Conservation (phyloP, 352 stramenopile species). For the Pythium volutum region DNA sequence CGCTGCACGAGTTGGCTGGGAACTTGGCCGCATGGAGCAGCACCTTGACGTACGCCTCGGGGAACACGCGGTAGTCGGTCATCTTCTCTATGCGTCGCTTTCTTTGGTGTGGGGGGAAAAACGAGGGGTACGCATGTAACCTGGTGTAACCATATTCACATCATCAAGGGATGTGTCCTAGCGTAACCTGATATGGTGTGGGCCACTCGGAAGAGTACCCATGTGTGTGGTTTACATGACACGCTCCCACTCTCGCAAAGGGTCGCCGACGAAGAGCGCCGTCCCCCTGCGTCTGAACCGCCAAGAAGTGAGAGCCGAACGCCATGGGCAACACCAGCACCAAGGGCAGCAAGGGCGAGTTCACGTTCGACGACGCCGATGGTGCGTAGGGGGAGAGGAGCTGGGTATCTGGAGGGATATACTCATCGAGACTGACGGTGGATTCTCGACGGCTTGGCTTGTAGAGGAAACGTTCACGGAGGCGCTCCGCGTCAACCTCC, state of each 20-base stretch:
- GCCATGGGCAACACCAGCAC: conserved; percentile 45
- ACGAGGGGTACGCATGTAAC: not conserved
- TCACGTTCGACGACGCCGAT: conserved; percentile 73
- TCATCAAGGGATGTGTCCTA: not conserved
- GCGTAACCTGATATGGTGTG: conserved; percentile 2
- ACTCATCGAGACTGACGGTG: not conserved
- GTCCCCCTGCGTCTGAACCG: too few species aligned
- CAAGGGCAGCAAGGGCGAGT: conserved; percentile 79
- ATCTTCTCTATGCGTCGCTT: conserved; percentile 23
- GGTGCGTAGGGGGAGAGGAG: conserved; percentile 30
- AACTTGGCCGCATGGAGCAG: conserved; percentile 68
- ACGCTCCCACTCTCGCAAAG: conserved; percentile 10
- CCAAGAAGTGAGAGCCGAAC: not conserved
- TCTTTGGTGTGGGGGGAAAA: not conserved
- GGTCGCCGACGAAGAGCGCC: conserved; percentile 10
- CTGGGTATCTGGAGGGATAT: not conserved
- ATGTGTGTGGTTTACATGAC: conserved; percentile 21
- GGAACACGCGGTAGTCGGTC: conserved; percentile 61
- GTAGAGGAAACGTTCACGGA: conserved; percentile 88
- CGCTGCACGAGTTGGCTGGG: conserved; percentile 40
- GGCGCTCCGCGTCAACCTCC: conserved; percentile 85
- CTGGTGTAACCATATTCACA: too few species aligned
- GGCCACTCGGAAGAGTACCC: conserved; percentile 18
- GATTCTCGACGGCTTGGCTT: not conserved
- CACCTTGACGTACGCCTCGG: conserved; percentile 72